Base-by-base conservation (phyloP, 2,329 filamentous ascomycete species). In the Beauveria bassiana region DNA sequence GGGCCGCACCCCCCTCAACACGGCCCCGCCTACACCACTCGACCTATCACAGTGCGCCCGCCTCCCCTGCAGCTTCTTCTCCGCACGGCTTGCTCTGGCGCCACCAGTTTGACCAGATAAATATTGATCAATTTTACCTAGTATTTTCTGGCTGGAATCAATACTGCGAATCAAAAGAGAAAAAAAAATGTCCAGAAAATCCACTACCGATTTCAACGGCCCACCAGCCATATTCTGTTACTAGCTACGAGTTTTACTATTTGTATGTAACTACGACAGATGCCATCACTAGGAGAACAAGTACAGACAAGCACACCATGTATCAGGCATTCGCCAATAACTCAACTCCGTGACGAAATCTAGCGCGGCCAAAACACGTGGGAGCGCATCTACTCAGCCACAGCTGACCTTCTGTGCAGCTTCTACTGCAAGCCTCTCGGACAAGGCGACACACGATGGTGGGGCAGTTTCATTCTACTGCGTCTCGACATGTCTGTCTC, bases 401-500 rank as follows among this genome's bases (percentile, higher is more conserved):
- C 16, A 22, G 18, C 22, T 26, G 40, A 43, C 24, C 56, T 59
- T 59, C 43, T 28, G 5, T 40, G n/a, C 45, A n/a, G 45, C 55
- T 24, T 47, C 26, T 20, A 16, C 54, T 45, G 43, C n/a, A 57
- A 26, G 22, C 34, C 20, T 16, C 22, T 38, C 46, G 40, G 52
- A 55, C 52, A 57, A 34, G 53, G 53, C 53, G 53, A 55, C 22
- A 55, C 53, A 45, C 5, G 5, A 20, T 24, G 31, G 40, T 55
- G 53, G 53, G 53, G 22, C 22, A 18, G 56, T 52, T 34, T 59
- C 56, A 59, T 38, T 59, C 56, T 51, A 24, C n/a, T 59, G 45
- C 55, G 31, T 49, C 43, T 47, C 31, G 43, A 18, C 50, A 38
- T 47, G 45, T 47, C 12, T 34, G 28, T 52, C 31, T 24, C 14